A percentile compares a stretch with the other conserved stretches of the same genome.
These are phyloP conservation scores for Arthrobotrys sphaeroides DNA, from an alignment of 2,329 filamentous ascomycete genomes.

Conservation along the genomic window DNA sequence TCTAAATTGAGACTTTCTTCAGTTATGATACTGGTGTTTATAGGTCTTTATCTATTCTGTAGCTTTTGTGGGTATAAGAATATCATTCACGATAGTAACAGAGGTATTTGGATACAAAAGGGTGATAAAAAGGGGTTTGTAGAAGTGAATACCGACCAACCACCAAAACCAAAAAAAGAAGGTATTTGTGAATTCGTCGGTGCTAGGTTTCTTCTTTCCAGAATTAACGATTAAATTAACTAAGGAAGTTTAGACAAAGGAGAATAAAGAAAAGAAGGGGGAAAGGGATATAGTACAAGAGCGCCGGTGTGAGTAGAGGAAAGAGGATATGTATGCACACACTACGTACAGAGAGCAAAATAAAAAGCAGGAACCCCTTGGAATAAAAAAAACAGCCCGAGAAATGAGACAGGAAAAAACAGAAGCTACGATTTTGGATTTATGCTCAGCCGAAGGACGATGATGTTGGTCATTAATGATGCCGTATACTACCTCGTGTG, in stretches of 20 bases:
- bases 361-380: background rate
- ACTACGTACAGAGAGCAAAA: conserved; percentile 30
- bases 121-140: conserved; percentile 5
- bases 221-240: conserved; percentile 20
- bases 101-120: background rate
- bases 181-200: background rate
- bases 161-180: no score
- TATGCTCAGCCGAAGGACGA: background rate
- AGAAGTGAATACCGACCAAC: conserved; percentile 34
- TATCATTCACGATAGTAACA: conserved; percentile 29
- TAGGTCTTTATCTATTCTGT: background rate
- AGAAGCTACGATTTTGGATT: background rate
- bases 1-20: no score
- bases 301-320: conserved; percentile 2
- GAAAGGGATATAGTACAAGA: conserved; percentile 48
- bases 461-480: conserved; percentile 33
- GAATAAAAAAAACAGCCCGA: background rate
- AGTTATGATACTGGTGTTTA: no score
- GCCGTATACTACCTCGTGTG: conserved; percentile 4
- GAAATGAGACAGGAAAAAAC: conserved; percentile 4
- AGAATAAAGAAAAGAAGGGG: conserved; percentile 2
- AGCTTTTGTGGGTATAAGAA: background rate
- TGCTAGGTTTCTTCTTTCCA: background rate
- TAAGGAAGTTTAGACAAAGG: conserved; percentile 14
- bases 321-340: conserved; percentile 36